phyloP scores from a whole-genome alignment of 257 asterid species.

The Scutellaria barbata region DNA sequence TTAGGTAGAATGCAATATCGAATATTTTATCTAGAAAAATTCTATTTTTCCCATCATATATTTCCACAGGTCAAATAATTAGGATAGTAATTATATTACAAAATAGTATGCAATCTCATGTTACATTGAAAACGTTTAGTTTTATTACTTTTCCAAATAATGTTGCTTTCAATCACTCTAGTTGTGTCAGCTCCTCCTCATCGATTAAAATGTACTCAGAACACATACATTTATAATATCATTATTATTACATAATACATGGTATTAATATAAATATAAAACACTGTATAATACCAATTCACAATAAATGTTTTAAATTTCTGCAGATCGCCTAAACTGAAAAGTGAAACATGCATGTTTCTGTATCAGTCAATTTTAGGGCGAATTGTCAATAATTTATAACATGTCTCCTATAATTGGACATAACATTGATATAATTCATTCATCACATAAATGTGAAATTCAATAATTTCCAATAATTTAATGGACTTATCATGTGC shows the following conservation, averaged over 20 bases:
- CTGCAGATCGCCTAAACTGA: not conserved
- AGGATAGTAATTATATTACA: too few relatives aligned
- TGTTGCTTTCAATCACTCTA: too few relatives aligned
- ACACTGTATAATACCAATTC: not conserved
- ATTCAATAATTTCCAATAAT: slow-evolving; percentile 19
- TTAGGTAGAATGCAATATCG: too few relatives aligned
- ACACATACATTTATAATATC: too few relatives aligned
- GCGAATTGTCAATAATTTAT: slow-evolving; percentile 2
- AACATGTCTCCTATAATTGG: slow-evolving; percentile 13
- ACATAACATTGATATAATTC: slow-evolving; percentile 17
- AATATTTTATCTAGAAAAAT: too few relatives aligned
- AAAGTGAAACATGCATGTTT: not conserved
- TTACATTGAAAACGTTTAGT: too few relatives aligned
- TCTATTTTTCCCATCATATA: too few relatives aligned
- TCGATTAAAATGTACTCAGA: too few relatives aligned
- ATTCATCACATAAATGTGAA: slow-evolving; percentile 32
- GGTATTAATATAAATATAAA: not conserved
- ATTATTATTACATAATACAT: not conserved
- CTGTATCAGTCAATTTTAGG: not conserved
- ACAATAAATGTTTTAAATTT: not conserved
- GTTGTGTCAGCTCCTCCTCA: too few relatives aligned
- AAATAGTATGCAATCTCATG: too few relatives aligned
- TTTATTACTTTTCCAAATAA: too few relatives aligned
- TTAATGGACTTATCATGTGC: slow-evolving; percentile 27
- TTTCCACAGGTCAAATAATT: too few relatives aligned